phyloP scores from a whole-genome alignment of 2,329 filamentous ascomycete species.

The Sporothrix brasiliensis region DNA sequence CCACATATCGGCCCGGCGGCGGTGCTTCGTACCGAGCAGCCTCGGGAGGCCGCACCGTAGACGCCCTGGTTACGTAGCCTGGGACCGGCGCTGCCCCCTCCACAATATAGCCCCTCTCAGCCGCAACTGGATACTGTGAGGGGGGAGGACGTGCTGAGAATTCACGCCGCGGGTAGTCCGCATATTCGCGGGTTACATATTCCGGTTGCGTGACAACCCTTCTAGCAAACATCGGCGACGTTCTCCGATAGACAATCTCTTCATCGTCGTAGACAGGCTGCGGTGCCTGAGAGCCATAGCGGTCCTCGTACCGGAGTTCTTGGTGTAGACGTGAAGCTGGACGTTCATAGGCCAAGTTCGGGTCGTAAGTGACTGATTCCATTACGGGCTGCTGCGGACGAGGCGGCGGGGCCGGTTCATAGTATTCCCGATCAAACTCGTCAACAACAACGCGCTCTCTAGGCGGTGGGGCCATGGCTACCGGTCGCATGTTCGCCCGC shows the following conservation, averaged over 20 bases:
- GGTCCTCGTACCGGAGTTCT: slow-evolving; percentile 41
- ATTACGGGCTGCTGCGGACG: background rate
- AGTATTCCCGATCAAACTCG: slow-evolving; percentile 78
- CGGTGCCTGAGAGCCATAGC: slow-evolving; percentile 56
- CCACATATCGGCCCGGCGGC: slow-evolving; percentile 38
- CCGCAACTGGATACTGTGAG: slow-evolving; percentile 21
- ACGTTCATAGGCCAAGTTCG: slow-evolving; percentile 63
- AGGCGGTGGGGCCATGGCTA: slow-evolving; percentile 52
- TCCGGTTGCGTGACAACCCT: slow-evolving; percentile 67
- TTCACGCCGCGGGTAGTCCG: slow-evolving; percentile 61
- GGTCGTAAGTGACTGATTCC: slow-evolving; percentile 30
- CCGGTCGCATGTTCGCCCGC: slow-evolving; percentile 54
- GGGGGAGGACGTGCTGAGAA: slow-evolving; percentile 55
- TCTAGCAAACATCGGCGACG: slow-evolving; percentile 54
- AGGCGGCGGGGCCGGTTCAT: slow-evolving; percentile 51
- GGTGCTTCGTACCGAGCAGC: slow-evolving; percentile 39
- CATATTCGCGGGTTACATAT: slow-evolving; percentile 52
- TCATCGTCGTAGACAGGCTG: slow-evolving; percentile 54
- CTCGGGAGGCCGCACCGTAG: slow-evolving; percentile 57
- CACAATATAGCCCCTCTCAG: background rate
- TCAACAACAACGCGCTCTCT: slow-evolving; percentile 73
- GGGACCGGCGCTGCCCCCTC: slow-evolving; percentile 47
- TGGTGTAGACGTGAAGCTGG: slow-evolving; percentile 37
- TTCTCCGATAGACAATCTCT: slow-evolving; percentile 53
- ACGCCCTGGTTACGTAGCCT: slow-evolving; percentile 58